Evolutionary conservation across 495 filamentous ascomycete genomes (phyloP).

Genomic region (Daldinia grandis): DNA sequence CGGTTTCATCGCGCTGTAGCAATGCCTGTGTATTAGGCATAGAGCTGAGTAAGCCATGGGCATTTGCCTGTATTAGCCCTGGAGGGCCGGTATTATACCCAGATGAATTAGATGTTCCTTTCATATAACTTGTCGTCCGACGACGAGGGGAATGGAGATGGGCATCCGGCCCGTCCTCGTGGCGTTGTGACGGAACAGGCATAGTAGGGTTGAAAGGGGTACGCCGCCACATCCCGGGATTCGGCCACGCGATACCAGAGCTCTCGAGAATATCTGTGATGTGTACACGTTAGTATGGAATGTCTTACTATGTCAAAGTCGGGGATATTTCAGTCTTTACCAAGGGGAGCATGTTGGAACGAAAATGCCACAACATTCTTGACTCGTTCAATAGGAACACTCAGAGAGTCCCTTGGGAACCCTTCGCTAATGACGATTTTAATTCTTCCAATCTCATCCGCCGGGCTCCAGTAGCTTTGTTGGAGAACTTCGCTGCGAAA

Average conservation of each 20-base stretch:
- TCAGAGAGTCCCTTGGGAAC: conserved; percentile 60
- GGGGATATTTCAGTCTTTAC: conserved; percentile 55
- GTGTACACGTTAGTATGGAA: conserved; percentile 23
- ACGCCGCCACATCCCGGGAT: conserved; percentile 74
- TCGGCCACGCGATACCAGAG: conserved; percentile 84
- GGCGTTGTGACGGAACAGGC: conserved; percentile 52
- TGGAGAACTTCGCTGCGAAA: conserved; percentile 77
- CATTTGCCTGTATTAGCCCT: conserved; percentile 30
- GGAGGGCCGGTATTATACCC: conserved; percentile 20
- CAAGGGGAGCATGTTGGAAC: conserved; percentile 85
- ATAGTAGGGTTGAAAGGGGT: conserved; percentile 47
- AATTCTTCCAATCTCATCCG: conserved; percentile 75
- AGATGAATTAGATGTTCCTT: conserved; percentile 24
- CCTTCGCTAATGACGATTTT: conserved; percentile 83
- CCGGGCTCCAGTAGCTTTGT: conserved; percentile 76
- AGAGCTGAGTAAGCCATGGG: conserved; percentile 35
- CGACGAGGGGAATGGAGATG: conserved; percentile 56
- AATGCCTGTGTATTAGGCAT: conserved; percentile 38
- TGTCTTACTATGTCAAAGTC: conserved; percentile 26
- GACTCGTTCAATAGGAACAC: conserved; percentile 70
- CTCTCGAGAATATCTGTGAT: conserved; percentile 72
- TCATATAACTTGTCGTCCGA: conserved; percentile 39
- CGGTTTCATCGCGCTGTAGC: conserved; percentile 34
- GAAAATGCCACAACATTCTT: conserved; percentile 81
- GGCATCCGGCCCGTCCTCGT: conserved; percentile 51